Base-by-base conservation (phyloP, 2,329 filamentous ascomycete genomes). In the Byssothecium circinans region DNA sequence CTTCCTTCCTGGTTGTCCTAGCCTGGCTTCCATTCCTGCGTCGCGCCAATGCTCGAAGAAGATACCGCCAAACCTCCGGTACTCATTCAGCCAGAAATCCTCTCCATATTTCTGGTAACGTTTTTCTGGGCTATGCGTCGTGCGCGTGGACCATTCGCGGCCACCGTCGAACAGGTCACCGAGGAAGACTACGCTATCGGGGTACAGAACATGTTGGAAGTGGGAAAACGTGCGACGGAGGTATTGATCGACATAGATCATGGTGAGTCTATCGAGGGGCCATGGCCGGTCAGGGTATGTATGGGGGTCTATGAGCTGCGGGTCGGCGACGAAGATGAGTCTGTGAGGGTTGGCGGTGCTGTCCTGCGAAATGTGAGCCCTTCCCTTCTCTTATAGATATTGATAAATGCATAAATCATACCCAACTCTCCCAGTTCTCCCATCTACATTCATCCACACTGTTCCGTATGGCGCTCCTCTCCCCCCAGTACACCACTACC, bases 131-230 rank as follows among this genome's bases (percentile, higher is more conserved):
- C 76, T 81, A 14, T 49, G 60, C 6, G 62, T 65, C 6, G 67
- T 67, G 35, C 61, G 75, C 11, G 91, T 92, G 57, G 86, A 87
- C 94, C 94, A 99, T 75, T 99, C 94, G 57, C 94, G 82, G 8
- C 94, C 94, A 3, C 94, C 94, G 65, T 99, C 94, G 62, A 99
- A 96, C 1, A 99, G 76, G 66, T 99, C 94, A 7, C 94, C 94
- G 0, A 99, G 77, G 65, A 99, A 97, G 65, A 96, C 83, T 1
- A 95, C 78, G 14, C 88, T 91, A 66, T 96, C 90, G 0, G 94
- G 94, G n/a, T 82, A 81, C 12, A 97, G 77, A 15, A 82, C 75
- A 15, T 80, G 75, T 63, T 96, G 90, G 48, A 97, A 80, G 43
- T 86, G 81, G n/a, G 78, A 81, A 68, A 95, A 97, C 8, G 88